Conservation (phyloP, 2,329 filamentous ascomycete species). For the Rugonectria rugulosa region DNA sequence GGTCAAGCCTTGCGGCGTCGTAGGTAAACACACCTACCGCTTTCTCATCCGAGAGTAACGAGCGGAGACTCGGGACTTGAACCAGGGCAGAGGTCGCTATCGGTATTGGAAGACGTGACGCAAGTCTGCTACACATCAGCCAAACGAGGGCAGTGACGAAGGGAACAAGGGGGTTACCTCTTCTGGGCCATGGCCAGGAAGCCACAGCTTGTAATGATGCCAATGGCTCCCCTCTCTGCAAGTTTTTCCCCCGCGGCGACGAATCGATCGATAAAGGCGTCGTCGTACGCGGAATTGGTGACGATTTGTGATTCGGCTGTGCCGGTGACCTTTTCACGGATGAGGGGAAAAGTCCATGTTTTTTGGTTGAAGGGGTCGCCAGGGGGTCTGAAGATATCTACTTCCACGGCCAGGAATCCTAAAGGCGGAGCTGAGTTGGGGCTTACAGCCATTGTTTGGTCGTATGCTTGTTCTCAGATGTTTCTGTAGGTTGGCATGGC, state of each 20-base stretch:
- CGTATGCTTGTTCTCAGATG: too few species aligned
- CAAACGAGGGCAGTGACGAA: too few species aligned
- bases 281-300: conserved; percentile 39
- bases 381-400: conserved; percentile 43
- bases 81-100: conserved; percentile 46
- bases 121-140: conserved; percentile 30
- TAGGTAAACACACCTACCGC: conserved; percentile 44
- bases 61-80: conserved; percentile 43
- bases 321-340: conserved; percentile 43
- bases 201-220: conserved; percentile 50
- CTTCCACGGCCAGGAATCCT: conserved; percentile 47
- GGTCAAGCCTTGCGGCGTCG: conserved; percentile 35
- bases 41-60: conserved; percentile 34
- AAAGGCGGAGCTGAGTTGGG: conserved; percentile 29
- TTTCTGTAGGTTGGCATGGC: too few species aligned
- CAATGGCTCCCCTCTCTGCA: conserved; percentile 43
- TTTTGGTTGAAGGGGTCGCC: conserved; percentile 46
- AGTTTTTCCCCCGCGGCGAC: conserved; percentile 44
- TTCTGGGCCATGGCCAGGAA: conserved; percentile 48
- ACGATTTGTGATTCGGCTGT: conserved; percentile 42
- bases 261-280: conserved; percentile 45
- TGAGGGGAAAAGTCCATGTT: conserved; percentile 48
- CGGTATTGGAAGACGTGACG: conserved; percentile 43
- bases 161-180: conserved; percentile 29
- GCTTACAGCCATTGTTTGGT: conserved; percentile 9